Conservation (phyloP, 257 asterid species). For the Solanum pimpinellifolium region DNA sequence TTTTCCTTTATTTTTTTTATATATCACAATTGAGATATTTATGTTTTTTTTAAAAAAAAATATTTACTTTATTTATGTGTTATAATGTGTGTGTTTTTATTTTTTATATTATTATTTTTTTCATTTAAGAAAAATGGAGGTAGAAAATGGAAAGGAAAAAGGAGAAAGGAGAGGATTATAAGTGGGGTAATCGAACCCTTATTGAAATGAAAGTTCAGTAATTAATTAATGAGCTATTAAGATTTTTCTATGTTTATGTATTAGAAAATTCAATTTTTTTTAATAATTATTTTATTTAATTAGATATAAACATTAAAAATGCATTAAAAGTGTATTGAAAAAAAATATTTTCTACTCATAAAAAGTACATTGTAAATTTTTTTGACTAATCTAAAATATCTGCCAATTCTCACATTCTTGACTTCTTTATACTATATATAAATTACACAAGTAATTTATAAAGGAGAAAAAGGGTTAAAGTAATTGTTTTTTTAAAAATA, state of each 20-base stretch:
- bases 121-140: neutral
- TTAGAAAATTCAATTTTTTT: accelerated
- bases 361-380: no score
- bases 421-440: neutral
- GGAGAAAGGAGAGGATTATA: neutral
- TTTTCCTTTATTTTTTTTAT: neutral
- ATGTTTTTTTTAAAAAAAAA: neutral
- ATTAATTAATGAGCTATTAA: neutral
- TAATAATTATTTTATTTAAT: neutral
- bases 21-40: neutral
- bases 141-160: neutral
- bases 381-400: no score
- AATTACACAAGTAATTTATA: neutral
- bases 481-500: neutral
- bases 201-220: neutral
- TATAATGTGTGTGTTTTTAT: neutral
- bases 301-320: neutral
- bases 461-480: neutral
- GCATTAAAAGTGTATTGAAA: no score
- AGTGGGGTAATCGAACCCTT: neutral
- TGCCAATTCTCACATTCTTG: neutral
- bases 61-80: neutral
- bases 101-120: no score
- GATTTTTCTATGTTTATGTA: neutral
- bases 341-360: no score